Evolutionary conservation across 768 basidiomycete genomes (phyloP).

Genomic region (Suillus ampliporus): DNA sequence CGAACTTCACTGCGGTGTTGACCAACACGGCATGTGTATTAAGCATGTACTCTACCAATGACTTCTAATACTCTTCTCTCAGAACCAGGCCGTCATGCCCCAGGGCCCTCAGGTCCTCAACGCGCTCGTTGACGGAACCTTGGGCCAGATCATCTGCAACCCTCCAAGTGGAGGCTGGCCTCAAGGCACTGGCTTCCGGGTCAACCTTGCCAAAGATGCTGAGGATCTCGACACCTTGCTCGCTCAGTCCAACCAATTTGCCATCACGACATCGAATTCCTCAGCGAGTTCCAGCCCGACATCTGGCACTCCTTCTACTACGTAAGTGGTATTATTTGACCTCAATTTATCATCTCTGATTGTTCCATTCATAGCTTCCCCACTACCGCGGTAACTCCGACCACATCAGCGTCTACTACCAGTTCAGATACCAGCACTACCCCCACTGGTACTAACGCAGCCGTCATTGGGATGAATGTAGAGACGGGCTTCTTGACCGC

Average conservation of each 20-base stretch:
- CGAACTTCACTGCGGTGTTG: slow-evolving; percentile 73
- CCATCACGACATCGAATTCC: slow-evolving; percentile 41
- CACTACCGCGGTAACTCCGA: slow-evolving; percentile 5
- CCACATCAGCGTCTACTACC: slow-evolving; percentile 38
- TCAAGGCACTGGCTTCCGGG: slow-evolving; percentile 61
- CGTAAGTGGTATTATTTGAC: slow-evolving; percentile 20
- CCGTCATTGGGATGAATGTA: slow-evolving; percentile 32
- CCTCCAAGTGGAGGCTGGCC: slow-evolving; percentile 73
- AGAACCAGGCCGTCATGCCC: slow-evolving; percentile 44
- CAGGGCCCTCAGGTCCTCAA: slow-evolving; percentile 53
- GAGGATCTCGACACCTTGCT: slow-evolving; percentile 56
- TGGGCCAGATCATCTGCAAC: slow-evolving; percentile 45
- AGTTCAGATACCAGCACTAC: slow-evolving; percentile 32
- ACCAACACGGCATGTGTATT: slow-evolving; percentile 57
- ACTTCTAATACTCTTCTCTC: slow-evolving; percentile 8
- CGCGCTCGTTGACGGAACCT: slow-evolving; percentile 57
- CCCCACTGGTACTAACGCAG: slow-evolving; percentile 38
- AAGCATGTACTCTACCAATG: background rate
- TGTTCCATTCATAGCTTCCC: slow-evolving; percentile 17
- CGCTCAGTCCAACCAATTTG: slow-evolving; percentile 75
- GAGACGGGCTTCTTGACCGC: slow-evolving; percentile 41
- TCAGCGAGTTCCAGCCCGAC: slow-evolving; percentile 20
- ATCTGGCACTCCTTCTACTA: slow-evolving; percentile 21
- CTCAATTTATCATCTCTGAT: background rate
- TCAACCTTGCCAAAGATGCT: slow-evolving; percentile 69